Conservation (phyloP, 257 asterid species). For the Solanum tacnaense region DNA sequence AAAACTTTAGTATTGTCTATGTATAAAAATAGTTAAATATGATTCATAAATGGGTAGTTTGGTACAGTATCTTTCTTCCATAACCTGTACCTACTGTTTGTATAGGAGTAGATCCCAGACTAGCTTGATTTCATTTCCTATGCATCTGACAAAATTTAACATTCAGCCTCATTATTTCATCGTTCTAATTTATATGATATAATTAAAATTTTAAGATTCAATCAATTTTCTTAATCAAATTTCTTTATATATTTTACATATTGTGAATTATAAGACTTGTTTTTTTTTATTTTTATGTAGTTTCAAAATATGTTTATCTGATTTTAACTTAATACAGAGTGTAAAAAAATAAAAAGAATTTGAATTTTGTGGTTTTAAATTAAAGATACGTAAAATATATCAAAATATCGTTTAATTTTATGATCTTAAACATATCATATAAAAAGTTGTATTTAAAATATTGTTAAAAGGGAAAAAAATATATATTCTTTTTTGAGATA, state of each 20-base stretch:
- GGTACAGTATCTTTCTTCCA: not conserved
- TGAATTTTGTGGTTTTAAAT: fast-evolving
- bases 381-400: fast-evolving
- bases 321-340: fast-evolving
- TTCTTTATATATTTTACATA: no score
- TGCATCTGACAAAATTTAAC: conserved; percentile 8
- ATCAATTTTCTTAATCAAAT: fast-evolving
- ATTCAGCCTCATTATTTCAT: conserved; percentile 1
- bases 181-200: not conserved
- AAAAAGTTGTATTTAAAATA: no score
- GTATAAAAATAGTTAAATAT: not conserved
- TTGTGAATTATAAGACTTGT: not conserved
- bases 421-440: no score
- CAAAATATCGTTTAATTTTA: fast-evolving
- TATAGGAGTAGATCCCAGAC: conserved; percentile 28
- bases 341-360: no score
- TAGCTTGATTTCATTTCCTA: conserved; percentile 26
- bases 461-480: no score
- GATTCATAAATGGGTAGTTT: conserved; percentile 3
- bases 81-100: conserved; percentile 3
- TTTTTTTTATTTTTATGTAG: no score
- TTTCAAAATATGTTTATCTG: no score
- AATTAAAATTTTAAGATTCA: not conserved
- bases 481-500: not conserved
- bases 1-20: not conserved